Evolutionary conservation across 768 basidiomycete species (phyloP), one percentile per base, ranked within the genome.

Genomic region (Lyophyllum decastes): DNA sequence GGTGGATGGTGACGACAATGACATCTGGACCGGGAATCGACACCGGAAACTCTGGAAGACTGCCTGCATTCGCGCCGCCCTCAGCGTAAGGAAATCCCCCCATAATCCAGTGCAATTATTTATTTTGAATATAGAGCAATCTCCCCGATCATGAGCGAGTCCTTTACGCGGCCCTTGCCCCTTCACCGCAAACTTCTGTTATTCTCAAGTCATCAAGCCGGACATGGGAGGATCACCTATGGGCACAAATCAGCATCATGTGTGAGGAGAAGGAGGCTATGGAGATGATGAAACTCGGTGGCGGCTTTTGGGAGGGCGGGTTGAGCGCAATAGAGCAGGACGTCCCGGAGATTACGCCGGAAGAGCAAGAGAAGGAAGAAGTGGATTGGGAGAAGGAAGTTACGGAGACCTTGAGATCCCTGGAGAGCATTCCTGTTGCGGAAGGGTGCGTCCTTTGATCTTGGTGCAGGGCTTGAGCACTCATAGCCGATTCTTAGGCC

Each of bases 201-300:
- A 72, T 88, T 30, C 82, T 94, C 33, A 86, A 89, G 60, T 80
- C 86, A 0, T 85, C 89, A 2, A 95, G 93, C 66, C 75, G 87
- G 33, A 89, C 91, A 21, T 98, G 96, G 95, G 92, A 95, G 66
- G 97, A 99, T 66, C 89, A 95, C 67, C 78, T 98, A 0, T 99
- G 97, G 97, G 93, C 92, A 0, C 88, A 92, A 57, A 77, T 95
- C 50, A 87, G 86, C 63, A 80, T 92, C 49, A 76, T 92, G 38
- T 89, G 91, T 64, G 92, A 95, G 67, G 87, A 93, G 63, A 87
- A 90, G 58, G 82, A 89, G 68, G 88, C 86, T 45, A 79, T 78
- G 27, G 86, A 89, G 59, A 81, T 98, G 66, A 69, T 77, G 10
- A 79, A 82, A 38, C 68, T 93, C 6, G 87, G 88, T 0, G 87